Evolutionary conservation across 2,329 filamentous ascomycete species (phyloP).

Genomic region (Trichophyton mentagrophytes): DNA sequence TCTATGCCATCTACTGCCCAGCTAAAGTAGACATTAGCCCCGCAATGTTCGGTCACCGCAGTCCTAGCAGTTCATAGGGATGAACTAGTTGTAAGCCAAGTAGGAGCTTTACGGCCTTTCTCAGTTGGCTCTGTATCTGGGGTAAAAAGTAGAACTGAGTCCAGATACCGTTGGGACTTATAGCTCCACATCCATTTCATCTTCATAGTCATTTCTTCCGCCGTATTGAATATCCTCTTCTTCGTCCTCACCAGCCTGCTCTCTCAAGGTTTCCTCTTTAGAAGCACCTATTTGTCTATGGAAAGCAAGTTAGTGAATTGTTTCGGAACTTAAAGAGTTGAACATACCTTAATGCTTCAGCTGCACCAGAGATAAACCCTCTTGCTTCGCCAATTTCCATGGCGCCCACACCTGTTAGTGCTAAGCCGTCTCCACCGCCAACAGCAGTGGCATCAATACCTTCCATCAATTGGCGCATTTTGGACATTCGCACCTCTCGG

Average conservation of each 20-base stretch:
- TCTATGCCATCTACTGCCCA: no score
- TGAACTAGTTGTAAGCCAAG: not conserved
- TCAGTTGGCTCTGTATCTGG: not conserved
- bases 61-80: no score
- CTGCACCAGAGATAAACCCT: slow-evolving; percentile 69
- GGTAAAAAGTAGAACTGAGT: not conserved
- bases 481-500: slow-evolving; percentile 76
- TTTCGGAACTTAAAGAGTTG: not conserved
- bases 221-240: slow-evolving; percentile 40
- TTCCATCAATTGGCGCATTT: slow-evolving; percentile 64
- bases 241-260: slow-evolving; percentile 57
- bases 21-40: no score
- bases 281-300: slow-evolving; percentile 64
- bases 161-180: not conserved
- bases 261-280: slow-evolving; percentile 61
- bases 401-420: slow-evolving; percentile 69
- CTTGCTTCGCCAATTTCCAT: slow-evolving; percentile 87
- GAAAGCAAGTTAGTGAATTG: not conserved
- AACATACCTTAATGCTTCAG: slow-evolving; percentile 62
- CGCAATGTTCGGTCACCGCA: no score
- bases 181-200: slow-evolving; percentile 40
- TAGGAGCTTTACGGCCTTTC: not conserved
- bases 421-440: slow-evolving; percentile 56
- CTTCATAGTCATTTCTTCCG: slow-evolving; percentile 41
- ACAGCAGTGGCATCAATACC: slow-evolving; percentile 46